Evolutionary conservation across 2,329 filamentous ascomycete genomes (phyloP).

Genomic region (Fusarium zealandicum): DNA sequence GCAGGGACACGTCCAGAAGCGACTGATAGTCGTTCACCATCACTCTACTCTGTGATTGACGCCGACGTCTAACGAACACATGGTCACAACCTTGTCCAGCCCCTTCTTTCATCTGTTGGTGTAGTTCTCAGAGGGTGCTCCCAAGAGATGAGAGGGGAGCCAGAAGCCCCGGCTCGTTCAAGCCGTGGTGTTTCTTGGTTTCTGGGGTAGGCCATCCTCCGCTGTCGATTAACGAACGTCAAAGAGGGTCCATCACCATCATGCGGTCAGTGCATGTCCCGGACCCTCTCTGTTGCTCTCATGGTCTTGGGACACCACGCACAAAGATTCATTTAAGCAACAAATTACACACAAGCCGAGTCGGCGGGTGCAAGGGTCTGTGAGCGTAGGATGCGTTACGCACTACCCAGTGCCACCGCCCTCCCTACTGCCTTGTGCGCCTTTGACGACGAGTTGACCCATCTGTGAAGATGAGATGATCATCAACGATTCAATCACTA

Average conservation of each 20-base stretch:
- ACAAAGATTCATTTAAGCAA: conserved; percentile 28
- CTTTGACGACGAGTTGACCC: conserved; percentile 13
- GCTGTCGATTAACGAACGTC: conserved; percentile 36
- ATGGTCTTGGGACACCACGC: conserved; percentile 17
- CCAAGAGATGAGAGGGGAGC: background rate
- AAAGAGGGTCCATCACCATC: conserved; percentile 14
- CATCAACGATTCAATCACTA: background rate
- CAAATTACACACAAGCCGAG: conserved; percentile 10
- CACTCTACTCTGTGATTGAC: background rate
- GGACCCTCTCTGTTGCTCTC: conserved; percentile 7
- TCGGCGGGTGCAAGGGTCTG: conserved; percentile 14
- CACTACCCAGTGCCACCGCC: conserved; percentile 8
- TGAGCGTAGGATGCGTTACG: conserved; percentile 11
- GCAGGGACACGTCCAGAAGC: conserved; percentile 3
- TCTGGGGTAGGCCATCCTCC: conserved; percentile 33
- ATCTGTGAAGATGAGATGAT: background rate
- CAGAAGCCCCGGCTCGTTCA: conserved; percentile 16
- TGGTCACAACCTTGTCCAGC: background rate
- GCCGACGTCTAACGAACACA: background rate
- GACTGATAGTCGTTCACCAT: conserved; percentile 2
- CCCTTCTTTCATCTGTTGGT: no score
- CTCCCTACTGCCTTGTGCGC: conserved; percentile 11
- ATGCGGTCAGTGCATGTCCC: conserved; percentile 10
- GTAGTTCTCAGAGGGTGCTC: no score
- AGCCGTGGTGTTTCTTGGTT: conserved; percentile 15